These are phyloP conservation scores for Globisporangium spinosum DNA, from an alignment of 352 stramenopile species.

Conservation along the genomic window DNA sequence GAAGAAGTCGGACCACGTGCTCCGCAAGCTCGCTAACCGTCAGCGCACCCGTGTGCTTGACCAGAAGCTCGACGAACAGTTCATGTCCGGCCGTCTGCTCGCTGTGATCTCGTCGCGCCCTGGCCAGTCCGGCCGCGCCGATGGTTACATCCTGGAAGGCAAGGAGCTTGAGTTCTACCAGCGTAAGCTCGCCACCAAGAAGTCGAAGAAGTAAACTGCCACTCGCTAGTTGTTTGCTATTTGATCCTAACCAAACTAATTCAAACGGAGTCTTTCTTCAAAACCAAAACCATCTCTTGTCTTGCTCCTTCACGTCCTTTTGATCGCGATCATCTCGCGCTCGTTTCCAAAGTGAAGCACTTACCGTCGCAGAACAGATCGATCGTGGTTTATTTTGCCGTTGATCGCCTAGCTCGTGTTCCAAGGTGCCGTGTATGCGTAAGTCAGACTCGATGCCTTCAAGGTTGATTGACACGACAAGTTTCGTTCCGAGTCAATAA, in stretches of 20 bases:
- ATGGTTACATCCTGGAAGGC: conserved; percentile 99
- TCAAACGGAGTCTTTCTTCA: conserved; percentile 19
- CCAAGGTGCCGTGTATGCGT: too few relatives aligned
- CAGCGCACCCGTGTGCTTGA: conserved; percentile 93
- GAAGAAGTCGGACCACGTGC: conserved; percentile 93
- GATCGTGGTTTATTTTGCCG: too few relatives aligned
- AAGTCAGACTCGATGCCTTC: too few relatives aligned
- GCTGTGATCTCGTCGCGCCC: conserved; percentile 97
- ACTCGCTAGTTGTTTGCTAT: conserved; percentile 7
- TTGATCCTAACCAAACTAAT: conserved; percentile 17
- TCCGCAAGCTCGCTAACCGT: conserved; percentile 92
- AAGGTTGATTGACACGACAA: too few relatives aligned
- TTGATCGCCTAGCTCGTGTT: too few relatives aligned
- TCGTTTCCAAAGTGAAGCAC: too few relatives aligned
- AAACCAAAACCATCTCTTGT: not conserved
- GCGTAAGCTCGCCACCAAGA: conserved; percentile 98
- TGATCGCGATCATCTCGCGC: too few relatives aligned
- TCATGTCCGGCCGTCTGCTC: conserved; percentile 94
- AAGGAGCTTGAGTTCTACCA: conserved; percentile 99
- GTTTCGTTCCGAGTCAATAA: too few relatives aligned
- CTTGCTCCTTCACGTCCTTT: not conserved
- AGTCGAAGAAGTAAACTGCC: conserved; percentile 93
- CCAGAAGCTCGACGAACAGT: conserved; percentile 95
- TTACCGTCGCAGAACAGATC: too few relatives aligned
- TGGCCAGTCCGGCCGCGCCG: conserved; percentile 96